Evolutionary conservation across 2,329 filamentous ascomycete species (phyloP), one percentile per base, ranked within the genome.

Genomic region (Phyllosticta paracitricarpa): DNA sequence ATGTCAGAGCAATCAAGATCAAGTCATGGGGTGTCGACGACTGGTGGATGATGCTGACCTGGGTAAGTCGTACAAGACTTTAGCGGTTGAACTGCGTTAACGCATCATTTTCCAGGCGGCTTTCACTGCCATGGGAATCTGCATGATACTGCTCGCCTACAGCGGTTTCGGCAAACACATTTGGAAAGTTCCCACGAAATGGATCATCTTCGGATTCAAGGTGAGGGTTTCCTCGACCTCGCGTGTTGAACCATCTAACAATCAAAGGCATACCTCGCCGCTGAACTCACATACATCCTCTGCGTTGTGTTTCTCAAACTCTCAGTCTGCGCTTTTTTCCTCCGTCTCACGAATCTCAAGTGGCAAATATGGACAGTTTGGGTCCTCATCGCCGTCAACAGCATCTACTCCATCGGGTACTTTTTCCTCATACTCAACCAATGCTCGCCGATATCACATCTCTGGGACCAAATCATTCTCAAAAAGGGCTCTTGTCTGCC

Each of bases 141-240:
- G 24, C 17, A 54, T 59, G 57, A 52, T 59, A 51, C 10, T 28
- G 48, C 22, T 59, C 12, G 26, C 33, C 7, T 59, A 59, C 17
- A 53, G 25, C n/a, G 57, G 57, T 7, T 59, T 59, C 14, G 57
- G 57, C 25, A 53, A 59, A 26, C 57, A 59, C 51, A 59, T 59
- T 48, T 30, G 14, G 17, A 19, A 48, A 35, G 51, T 59, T 24
- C 57, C 57, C 2, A 48, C 51, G 6, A 22, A 53, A 12, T 53
- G 51, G 57, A 19, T 59, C 17, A 59, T 54, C 19, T 19, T 53
- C 2, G 57, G 51, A 4, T 59, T 59, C 51, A 59, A 59, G 51
- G 57, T 59, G n/a, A 30, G 19, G 8, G 5, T n/a, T 3, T 25
- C 51, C 8, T 22, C 17, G 19, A 22, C n/a, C 1, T 3, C n/a